Evolutionary conservation across 1,284 basidiomycete genomes (phyloP), one percentile per base, ranked within the genome.

Genomic region (Cryptococcus depauperatus): DNA sequence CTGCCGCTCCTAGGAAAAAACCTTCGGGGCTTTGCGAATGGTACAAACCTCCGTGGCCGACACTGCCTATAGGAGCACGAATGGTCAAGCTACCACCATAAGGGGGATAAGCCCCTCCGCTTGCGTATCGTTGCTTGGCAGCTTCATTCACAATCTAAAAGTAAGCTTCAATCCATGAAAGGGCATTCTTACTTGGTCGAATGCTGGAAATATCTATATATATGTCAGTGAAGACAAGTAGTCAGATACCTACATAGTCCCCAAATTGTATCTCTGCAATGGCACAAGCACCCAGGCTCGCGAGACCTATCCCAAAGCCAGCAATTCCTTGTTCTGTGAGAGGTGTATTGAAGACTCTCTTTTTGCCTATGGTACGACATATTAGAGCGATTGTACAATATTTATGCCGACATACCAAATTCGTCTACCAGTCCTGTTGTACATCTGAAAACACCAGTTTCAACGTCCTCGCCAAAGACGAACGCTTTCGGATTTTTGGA

Each of bases 21-120:
- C 85, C 90, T 73, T 96, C 91, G 1, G 90, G 89, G 46, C 85
- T 88, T 69, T 96, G 91, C 4, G 85, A 90, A 63, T 96, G 91
- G 65, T 96, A 96, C 48, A 93, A 69, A 11, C 85, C 92, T 34
- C 91, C 90, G 64, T 93, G 90, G 1, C 90, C 89, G 57, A 93
- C 90, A 11, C 85, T 81, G 81, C 89, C 89, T 14, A 83, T 83
- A 1, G 90, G 89, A 11, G 85, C 83, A 8, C 91, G 81, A 42
- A 96, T 79, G 1, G 92, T 96, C 34, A 96, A 73, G 1, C 80
- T 81, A 9, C 92, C 91, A 5, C 83, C 85, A 1, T 47, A 39
- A 3, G 59, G 56, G 5, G 67, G 65, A 69, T 82, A 93, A 44
- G 79, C 76, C 0, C 89, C 88, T 16, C 86, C 88, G 11, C 86